Conservation (phyloP, 768 basidiomycete genomes). For the Albatrellus ellisii region DNA sequence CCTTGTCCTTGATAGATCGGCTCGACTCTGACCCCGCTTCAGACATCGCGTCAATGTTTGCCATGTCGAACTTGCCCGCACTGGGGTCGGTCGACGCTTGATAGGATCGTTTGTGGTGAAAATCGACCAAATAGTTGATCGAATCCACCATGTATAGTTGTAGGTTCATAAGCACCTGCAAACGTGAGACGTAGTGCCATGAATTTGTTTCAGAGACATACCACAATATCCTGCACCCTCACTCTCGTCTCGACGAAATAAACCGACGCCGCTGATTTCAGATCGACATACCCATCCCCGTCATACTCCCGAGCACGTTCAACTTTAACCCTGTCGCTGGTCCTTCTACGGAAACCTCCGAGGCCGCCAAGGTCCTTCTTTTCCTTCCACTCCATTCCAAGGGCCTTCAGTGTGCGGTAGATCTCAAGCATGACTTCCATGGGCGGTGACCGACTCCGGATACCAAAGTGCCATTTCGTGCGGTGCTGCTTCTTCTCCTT, state of each 20-base stretch:
- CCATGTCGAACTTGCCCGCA: conserved; percentile 63
- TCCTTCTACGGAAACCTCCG: conserved; percentile 29
- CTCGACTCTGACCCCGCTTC: conserved; percentile 44
- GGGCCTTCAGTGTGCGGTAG: conserved; percentile 76
- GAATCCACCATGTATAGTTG: conserved; percentile 95
- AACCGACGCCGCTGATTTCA: conserved; percentile 60
- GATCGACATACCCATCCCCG: conserved; percentile 39
- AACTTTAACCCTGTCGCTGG: conserved; percentile 28
- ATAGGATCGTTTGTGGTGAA: conserved; percentile 95
- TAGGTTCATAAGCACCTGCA: conserved; percentile 89
- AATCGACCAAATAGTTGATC: conserved; percentile 95
- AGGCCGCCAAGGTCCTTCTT: conserved; percentile 69
- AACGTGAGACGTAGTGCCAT: neutral
- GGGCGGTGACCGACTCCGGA: conserved; percentile 84
- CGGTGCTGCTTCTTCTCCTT: conserved; percentile 63
- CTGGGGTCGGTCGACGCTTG: conserved; percentile 53
- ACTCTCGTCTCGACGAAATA: conserved; percentile 94
- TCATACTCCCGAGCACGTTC: conserved; percentile 54
- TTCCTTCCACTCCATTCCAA: conserved; percentile 97
- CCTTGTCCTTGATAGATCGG: conserved; percentile 42
- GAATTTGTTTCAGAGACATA: conserved; percentile 26
- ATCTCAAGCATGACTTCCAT: conserved; percentile 99
- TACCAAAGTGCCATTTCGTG: conserved; percentile 97
- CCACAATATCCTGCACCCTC: conserved; percentile 83
- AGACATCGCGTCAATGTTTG: conserved; percentile 32